Evolutionary conservation across 2,329 filamentous ascomycete species (phyloP).

Genomic region (Fusarium equiseti): DNA sequence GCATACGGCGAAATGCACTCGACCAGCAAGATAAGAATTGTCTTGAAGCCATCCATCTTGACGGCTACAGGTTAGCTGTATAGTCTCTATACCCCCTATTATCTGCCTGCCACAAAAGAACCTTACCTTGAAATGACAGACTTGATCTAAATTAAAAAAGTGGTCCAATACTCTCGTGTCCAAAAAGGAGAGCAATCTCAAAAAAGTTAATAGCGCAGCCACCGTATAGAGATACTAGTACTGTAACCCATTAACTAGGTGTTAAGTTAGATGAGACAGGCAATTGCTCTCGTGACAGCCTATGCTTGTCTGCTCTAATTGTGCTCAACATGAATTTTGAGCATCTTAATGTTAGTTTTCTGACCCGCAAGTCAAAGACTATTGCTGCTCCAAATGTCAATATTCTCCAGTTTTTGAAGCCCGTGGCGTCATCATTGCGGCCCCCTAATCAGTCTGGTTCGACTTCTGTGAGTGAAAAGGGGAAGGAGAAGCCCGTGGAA

Average conservation of each 20-base stretch:
- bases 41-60: neutral
- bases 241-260: neutral
- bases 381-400: neutral
- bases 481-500: slow-evolving; percentile 18
- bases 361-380: neutral
- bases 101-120: slow-evolving; percentile 5
- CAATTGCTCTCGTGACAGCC: slow-evolving; percentile 38
- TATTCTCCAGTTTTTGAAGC: slow-evolving; percentile 1
- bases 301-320: slow-evolving; percentile 22
- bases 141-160: slow-evolving; percentile 41
- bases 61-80: neutral
- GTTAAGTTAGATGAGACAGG: slow-evolving; percentile 29
- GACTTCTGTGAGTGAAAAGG: slow-evolving; percentile 8
- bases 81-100: neutral
- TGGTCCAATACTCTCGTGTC: slow-evolving; percentile 36
- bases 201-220: slow-evolving; percentile 29
- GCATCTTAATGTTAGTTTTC: slow-evolving; percentile 17
- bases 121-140: slow-evolving; percentile 22
- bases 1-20: neutral
- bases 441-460: slow-evolving; percentile 1
- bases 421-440: slow-evolving; percentile 36
- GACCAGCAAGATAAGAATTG: neutral
- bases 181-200: slow-evolving; percentile 38
- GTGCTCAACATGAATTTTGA: slow-evolving; percentile 12
- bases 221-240: neutral